Conservation (phyloP, 2,329 filamentous ascomycete genomes). For the Arachnopeziza araneosa region DNA sequence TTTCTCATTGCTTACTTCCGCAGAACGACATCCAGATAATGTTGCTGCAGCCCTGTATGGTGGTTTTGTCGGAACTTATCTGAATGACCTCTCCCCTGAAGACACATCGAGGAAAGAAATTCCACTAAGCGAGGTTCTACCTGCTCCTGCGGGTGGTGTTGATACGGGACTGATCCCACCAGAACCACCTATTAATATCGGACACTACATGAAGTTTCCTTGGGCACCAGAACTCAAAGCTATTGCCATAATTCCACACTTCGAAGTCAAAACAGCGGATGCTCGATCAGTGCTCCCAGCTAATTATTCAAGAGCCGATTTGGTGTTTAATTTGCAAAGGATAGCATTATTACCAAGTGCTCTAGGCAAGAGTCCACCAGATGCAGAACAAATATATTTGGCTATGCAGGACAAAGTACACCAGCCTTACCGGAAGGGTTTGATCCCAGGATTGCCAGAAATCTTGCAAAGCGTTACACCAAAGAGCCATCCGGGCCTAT, state of each 20-base stretch:
- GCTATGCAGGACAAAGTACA: slow-evolving; percentile 99
- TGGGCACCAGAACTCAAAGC: slow-evolving; percentile 96
- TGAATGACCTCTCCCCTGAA: slow-evolving; percentile 84
- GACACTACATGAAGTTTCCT: slow-evolving; percentile 91
- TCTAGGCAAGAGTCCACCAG: slow-evolving; percentile 81
- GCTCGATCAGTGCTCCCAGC: slow-evolving; percentile 80
- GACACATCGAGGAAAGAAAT: slow-evolving; percentile 91
- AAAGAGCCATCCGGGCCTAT: slow-evolving; percentile 74
- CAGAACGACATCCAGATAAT: slow-evolving; percentile 85
- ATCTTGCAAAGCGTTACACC: slow-evolving; percentile 91
- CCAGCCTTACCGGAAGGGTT: slow-evolving; percentile 86
- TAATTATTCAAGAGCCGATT: slow-evolving; percentile 72
- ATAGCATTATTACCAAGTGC: slow-evolving; percentile 87
- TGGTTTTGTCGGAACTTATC: slow-evolving; percentile 93
- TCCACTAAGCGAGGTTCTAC: slow-evolving; percentile 87
- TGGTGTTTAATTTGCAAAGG: slow-evolving; percentile 90
- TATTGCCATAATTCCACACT: slow-evolving; percentile 91
- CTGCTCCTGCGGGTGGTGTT: slow-evolving; percentile 80
- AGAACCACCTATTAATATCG: slow-evolving; percentile 84
- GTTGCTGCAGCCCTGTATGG: slow-evolving; percentile 93
- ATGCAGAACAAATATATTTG: slow-evolving; percentile 90
- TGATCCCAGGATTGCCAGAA: slow-evolving; percentile 87
- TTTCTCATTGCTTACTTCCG: neutral
- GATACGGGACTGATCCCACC: slow-evolving; percentile 86
- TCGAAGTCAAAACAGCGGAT: slow-evolving; percentile 90